phyloP scores from a whole-genome alignment of 2,329 filamentous ascomycete species.

The Biscogniauxia marginata region DNA sequence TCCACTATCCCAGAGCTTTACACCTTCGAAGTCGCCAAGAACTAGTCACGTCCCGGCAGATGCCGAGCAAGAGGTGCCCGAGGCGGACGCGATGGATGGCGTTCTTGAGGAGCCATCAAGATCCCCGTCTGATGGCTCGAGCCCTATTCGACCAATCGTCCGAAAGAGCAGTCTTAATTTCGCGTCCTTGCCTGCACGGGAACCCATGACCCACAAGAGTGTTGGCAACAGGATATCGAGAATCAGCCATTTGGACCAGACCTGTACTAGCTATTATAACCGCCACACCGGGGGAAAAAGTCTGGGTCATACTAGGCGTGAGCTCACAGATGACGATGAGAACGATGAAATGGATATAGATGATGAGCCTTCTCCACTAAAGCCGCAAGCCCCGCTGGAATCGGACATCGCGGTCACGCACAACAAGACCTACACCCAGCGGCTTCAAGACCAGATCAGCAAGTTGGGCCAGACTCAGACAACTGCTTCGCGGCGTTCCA shows the following conservation, averaged over 20 bases:
- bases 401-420: constrained; percentile 57
- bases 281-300: constrained; percentile 73
- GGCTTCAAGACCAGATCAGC: constrained; percentile 89
- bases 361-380: constrained; percentile 40
- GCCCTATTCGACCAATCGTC: constrained; percentile 71
- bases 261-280: constrained; percentile 71
- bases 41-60: constrained; percentile 10
- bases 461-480: constrained; percentile 60
- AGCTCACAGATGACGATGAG: constrained; percentile 38
- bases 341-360: constrained; percentile 48
- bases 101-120: constrained; percentile 31
- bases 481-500: constrained; percentile 46
- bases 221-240: constrained; percentile 71
- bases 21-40: constrained; percentile 16
- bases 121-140: constrained; percentile 69
- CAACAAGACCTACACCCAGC: constrained; percentile 90
- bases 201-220: constrained; percentile 85
- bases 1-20: constrained; percentile 9
- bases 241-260: constrained; percentile 74
- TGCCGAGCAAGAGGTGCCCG: background rate
- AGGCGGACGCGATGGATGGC: constrained; percentile 26
- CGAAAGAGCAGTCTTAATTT: constrained; percentile 96
- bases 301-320: constrained; percentile 51
- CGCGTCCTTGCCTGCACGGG: constrained; percentile 85
- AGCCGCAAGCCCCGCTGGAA: constrained; percentile 47